Conservation (phyloP, 768 basidiomycete species). For the Mycena indigotica region DNA sequence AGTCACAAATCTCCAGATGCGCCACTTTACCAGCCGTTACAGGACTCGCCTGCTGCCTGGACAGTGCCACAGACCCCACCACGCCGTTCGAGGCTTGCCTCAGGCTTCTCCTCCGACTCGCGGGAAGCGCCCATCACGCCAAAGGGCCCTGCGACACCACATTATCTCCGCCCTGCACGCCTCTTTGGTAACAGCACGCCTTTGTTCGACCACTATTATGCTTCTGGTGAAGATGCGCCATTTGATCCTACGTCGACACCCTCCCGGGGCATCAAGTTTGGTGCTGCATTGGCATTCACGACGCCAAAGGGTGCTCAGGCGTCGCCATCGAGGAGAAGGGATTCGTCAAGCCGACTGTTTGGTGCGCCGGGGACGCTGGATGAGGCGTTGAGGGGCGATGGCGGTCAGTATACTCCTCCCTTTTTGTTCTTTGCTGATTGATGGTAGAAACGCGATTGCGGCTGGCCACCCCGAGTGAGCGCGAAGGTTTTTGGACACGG, state of each 20-base stretch:
- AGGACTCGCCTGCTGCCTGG: background rate
- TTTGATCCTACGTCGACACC: conserved; percentile 84
- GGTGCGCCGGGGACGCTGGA: conserved; percentile 34
- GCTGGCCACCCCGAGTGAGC: conserved; percentile 33
- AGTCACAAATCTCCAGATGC: conserved; percentile 58
- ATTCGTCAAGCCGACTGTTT: conserved; percentile 29
- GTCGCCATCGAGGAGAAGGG: conserved; percentile 51
- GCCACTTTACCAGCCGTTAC: conserved; percentile 36
- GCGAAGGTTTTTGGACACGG: conserved; percentile 38
- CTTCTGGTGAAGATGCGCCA: conserved; percentile 57
- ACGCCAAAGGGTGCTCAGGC: conserved; percentile 66
- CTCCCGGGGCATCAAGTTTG: conserved; percentile 73
- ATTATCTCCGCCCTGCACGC: background rate
- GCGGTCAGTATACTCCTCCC: conserved; percentile 23
- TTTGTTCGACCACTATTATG: conserved; percentile 20
- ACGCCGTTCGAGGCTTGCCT: conserved; percentile 2
- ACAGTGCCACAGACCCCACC: background rate
- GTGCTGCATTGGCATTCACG: conserved; percentile 55
- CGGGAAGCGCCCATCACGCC: conserved; percentile 24
- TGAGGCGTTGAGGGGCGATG: conserved; percentile 26
- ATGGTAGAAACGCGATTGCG: conserved; percentile 40
- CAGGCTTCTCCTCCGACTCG: conserved; percentile 2
- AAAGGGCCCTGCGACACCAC: background rate
- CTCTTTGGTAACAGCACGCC: conserved; percentile 1
- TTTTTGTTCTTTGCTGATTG: conserved; percentile 52